Evolutionary conservation across 225 moss, liverwort and hornwort genomes (phyloP).

Genomic region (Takakia lepidozioides): DNA sequence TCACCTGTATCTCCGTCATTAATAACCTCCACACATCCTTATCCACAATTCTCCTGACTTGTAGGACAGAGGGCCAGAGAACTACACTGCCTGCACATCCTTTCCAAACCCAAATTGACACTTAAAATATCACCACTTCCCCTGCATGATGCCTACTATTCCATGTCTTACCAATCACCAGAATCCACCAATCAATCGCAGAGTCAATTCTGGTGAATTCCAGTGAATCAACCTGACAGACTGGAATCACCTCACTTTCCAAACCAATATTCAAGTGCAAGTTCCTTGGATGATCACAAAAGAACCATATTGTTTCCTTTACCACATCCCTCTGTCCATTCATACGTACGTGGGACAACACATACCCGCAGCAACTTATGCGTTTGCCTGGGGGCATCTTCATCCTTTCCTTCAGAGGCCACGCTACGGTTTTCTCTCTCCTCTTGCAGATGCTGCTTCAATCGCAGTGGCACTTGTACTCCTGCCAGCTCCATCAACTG

Average conservation of each 20-base stretch:
- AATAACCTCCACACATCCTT: not conserved
- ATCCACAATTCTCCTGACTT: too few species aligned
- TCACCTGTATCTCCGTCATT: slow-evolving; percentile 35
- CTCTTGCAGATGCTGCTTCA: slow-evolving; percentile 69
- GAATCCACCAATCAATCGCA: too few species aligned
- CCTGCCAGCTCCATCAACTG: slow-evolving; percentile 81
- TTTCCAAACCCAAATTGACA: too few species aligned
- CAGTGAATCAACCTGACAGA: not conserved
- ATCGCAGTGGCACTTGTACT: slow-evolving; percentile 68
- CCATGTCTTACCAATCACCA: not conserved
- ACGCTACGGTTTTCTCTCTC: slow-evolving; percentile 29
- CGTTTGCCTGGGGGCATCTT: slow-evolving; percentile 60
- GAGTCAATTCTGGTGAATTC: too few species aligned
- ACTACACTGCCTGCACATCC: too few species aligned
- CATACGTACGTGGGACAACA: not conserved
- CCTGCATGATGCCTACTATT: not conserved
- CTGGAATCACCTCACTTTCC: not conserved
- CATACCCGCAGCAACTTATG: slow-evolving; percentile 78
- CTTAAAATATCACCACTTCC: not conserved
- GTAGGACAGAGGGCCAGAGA: too few species aligned
- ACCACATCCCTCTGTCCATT: not conserved
- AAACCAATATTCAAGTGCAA: not conserved
- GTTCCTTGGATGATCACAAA: not conserved
- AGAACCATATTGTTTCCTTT: not conserved
- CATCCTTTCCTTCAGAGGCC: slow-evolving; percentile 15